A percentile compares a stretch with the other conserved stretches of the same genome.
Conservation (phyloP, 768 basidiomycete genomes). For the Tricholoma matsutake region DNA sequence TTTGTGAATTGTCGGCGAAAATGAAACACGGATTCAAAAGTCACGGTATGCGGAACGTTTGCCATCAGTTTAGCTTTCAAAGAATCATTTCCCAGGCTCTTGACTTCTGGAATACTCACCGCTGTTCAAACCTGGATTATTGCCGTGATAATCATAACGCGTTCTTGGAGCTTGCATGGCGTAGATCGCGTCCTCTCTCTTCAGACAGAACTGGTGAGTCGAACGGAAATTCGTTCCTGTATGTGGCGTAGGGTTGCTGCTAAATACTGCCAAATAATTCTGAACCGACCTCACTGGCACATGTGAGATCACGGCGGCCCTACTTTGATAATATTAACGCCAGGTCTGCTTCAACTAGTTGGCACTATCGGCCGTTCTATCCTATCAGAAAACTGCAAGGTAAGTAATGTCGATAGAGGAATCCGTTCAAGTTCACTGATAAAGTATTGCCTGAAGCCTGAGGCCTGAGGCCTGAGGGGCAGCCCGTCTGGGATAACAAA, state of each 20-base stretch:
- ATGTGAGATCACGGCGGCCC: too few relatives aligned
- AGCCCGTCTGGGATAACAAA: too few relatives aligned
- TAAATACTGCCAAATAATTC: not conserved
- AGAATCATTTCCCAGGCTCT: conserved; percentile 22
- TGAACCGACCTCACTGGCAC: too few relatives aligned
- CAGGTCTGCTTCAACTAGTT: too few relatives aligned
- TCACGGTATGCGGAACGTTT: conserved; percentile 1
- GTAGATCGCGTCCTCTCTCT: not conserved
- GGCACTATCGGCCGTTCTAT: too few relatives aligned
- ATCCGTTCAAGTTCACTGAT: too few relatives aligned
- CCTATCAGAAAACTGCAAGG: too few relatives aligned
- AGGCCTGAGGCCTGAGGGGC: too few relatives aligned
- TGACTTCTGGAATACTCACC: conserved; percentile 10
- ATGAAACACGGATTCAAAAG: conserved; percentile 2
- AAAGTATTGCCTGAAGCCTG: too few relatives aligned
- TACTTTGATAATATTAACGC: too few relatives aligned
- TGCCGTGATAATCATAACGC: not conserved
- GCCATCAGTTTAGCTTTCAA: conserved; percentile 12
- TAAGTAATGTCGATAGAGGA: too few relatives aligned
- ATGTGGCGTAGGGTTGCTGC: not conserved
- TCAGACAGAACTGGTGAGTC: not conserved
- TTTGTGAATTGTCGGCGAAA: conserved; percentile 1
- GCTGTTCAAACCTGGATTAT: conserved; percentile 5
- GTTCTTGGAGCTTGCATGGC: not conserved
- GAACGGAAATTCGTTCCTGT: not conserved